Evolutionary conservation across 2,329 filamentous ascomycete species (phyloP), one percentile per base, ranked within the genome.

Genomic region (Graphilbum ipis-grandicollis): DNA sequence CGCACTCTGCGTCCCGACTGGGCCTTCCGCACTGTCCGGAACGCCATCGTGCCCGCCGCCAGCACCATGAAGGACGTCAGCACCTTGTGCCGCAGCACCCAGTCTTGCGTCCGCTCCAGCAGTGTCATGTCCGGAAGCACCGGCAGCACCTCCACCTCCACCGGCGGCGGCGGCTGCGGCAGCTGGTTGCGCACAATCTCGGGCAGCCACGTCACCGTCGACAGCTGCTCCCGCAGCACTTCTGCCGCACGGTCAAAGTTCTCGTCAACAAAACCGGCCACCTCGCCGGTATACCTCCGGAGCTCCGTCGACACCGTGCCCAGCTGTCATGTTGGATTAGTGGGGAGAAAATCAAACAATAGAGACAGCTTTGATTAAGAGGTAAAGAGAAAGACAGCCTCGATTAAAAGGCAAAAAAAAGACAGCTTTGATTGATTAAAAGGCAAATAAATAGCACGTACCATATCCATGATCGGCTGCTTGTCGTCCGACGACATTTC

Each of bases 261-360:
- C 40, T 69, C 66, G 57, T 94, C 83, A 53, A 93, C 72, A 46
- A 77, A 79, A 44, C 84, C 78, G 52, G 83, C 83, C 42, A 88
- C 68, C 37, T 81, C 68, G 47, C 67, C 64, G 14, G 79, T 76
- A 55, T 84, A 85, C 44, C 65, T 66, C 43, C 70, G 71, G 52
- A 88, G 65, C 49, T 86, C 75, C 56, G 71, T 57, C 42, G 65
- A 60, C 39, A 71, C 55, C 44, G 58, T 63, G 44, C 64, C 62
- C 44, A 73, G 56, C 68, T 73, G 45, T 31, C 10, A 12, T 15
- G 29, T 28, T 7, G 9, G 9, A n/a, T n/a, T n/a, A n/a, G n/a
- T n/a, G n/a, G n/a, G n/a, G n/a, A n/a, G n/a, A n/a, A n/a, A n/a
- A n/a, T n/a, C n/a, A n/a, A n/a, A n/a, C n/a, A n/a, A n/a, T 23